Base-by-base conservation (phyloP, 345 rosid genomes). In the Cardamine occulta region DNA sequence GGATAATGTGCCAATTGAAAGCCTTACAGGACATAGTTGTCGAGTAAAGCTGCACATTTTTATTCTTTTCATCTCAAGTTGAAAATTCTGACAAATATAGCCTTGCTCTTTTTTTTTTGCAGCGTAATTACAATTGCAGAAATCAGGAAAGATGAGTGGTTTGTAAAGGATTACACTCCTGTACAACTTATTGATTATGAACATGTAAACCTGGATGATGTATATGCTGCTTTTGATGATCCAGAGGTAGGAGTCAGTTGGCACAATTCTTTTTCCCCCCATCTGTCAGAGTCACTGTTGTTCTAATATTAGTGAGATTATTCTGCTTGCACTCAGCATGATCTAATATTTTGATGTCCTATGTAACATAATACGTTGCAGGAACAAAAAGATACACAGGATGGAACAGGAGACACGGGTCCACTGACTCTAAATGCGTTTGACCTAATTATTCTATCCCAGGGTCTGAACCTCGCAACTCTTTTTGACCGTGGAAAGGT, bases 361-460 rank as follows among this genome's bases (percentile, higher is more conserved):
- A 29, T 67, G 53, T 61, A 70, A 58, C 66, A 53, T 79, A 59
- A 44, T 29, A 72, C 37, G 2, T 62, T 74, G 78, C 73, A 89
- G 99, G 93, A 85, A 76, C 86, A 79, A 67, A 74, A 73, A 70
- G 80, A 81, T 74, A 86, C 86, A 81, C 89, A 82, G 26, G 63
- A 67, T 11, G 74, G 86, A 54, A 80, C 75, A 64, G 88, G 86
- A 66, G 91, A 91, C 74, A 78, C 77, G 4, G 90, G 92, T 74
- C 99, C 99, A 29, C 74, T 95, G 84, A 83, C 72, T 82, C 91
- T 94, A 45, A 94, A 94, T 85, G 99, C 99, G 28, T 95, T 95
- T 35, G 99, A 95, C 85, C 65, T 95, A 65, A 91, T 91, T 72
- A 81, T 90, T 83, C 82, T 95, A 60, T 95, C 99, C 66, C 99